A percentile compares a stretch with the other conserved stretches of the same genome.
Evolutionary conservation across 2,329 filamentous ascomycete genomes (phyloP).

Genomic region (Aspergillus fijiensis): DNA sequence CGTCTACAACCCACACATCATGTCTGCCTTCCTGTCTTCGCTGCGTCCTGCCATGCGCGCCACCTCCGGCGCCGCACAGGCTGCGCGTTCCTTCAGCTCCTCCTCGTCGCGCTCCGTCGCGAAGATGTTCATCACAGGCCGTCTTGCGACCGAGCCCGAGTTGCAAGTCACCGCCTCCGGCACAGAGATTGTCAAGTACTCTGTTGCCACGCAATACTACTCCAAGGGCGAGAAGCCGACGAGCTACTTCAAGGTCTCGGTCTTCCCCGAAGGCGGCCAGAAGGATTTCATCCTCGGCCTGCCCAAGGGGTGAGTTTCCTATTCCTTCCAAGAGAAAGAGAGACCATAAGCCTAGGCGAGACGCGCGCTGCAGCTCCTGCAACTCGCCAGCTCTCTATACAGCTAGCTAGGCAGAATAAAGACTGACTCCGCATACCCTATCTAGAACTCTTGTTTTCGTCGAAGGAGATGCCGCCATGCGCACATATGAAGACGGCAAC

Average conservation of each 20-base stretch:
- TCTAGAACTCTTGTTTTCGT: constrained; percentile 73
- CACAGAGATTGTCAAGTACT: constrained; percentile 72
- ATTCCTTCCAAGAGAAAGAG: too few relatives aligned
- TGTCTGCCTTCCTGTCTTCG: constrained; percentile 53
- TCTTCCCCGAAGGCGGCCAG: constrained; percentile 68
- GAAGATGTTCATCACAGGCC: constrained; percentile 82
- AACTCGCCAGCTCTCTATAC: too few relatives aligned
- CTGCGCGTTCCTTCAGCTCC: constrained; percentile 73
- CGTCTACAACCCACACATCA: constrained; percentile 10
- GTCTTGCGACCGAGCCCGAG: constrained; percentile 78
- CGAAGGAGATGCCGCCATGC: constrained; percentile 76
- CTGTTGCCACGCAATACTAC: constrained; percentile 69
- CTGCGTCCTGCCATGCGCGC: constrained; percentile 52
- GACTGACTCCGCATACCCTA: not conserved
- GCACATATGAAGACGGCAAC: constrained; percentile 65
- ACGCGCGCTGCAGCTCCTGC: too few relatives aligned
- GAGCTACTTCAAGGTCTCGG: constrained; percentile 80
- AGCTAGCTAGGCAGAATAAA: not conserved
- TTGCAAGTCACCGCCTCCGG: constrained; percentile 67
- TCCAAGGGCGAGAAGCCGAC: constrained; percentile 68
- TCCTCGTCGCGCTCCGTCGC: constrained; percentile 63
- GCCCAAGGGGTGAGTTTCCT: constrained; percentile 78
- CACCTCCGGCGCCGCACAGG: constrained; percentile 38
- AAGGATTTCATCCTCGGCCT: constrained; percentile 71
- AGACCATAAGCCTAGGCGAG: too few relatives aligned